Conservation (phyloP, 257 asterid genomes). For the Ocimum tenuiflorum region DNA sequence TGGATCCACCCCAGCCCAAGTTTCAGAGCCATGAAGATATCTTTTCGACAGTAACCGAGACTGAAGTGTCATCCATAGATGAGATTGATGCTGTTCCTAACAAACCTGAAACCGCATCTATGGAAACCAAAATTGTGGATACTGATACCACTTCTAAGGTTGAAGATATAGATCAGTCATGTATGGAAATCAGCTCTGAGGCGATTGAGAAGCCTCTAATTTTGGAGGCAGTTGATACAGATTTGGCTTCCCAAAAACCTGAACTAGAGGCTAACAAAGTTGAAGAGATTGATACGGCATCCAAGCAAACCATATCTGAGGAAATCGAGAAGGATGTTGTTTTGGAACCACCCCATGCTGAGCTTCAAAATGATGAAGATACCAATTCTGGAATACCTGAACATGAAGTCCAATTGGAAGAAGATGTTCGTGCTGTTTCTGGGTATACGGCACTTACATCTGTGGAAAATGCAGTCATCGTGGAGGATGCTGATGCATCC, state of each 20-base stretch:
- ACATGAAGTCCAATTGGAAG: slow-evolving; percentile 25
- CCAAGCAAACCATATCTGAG: neutral
- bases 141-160: slow-evolving; percentile 6
- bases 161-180: slow-evolving; percentile 24
- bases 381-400: slow-evolving; percentile 17
- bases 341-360: slow-evolving; percentile 7
- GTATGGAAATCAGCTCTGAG: slow-evolving; percentile 16
- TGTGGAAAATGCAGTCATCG: slow-evolving; percentile 8
- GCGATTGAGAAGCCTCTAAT: slow-evolving; percentile 22
- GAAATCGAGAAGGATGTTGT: slow-evolving; percentile 4
- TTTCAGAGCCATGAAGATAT: slow-evolving; percentile 3
- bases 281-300: neutral
- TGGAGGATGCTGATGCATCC: neutral
- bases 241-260: neutral
- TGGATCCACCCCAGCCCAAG: slow-evolving; percentile 16
- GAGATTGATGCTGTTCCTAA: slow-evolving; percentile 24
- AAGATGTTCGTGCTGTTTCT: slow-evolving; percentile 24
- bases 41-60: slow-evolving; percentile 18
- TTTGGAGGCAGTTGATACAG: slow-evolving; percentile 11
- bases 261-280: neutral
- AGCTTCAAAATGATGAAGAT: slow-evolving; percentile 10
- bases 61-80: slow-evolving; percentile 24
- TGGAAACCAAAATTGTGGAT: slow-evolving; percentile 13
- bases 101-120: slow-evolving; percentile 20
- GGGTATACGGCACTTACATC: slow-evolving; percentile 21